Percentiles rank a stretch among this genome's conserved stretches.
Conservation (phyloP, 2,329 filamentous ascomycete genomes). For the Rugonectria rugulosa region DNA sequence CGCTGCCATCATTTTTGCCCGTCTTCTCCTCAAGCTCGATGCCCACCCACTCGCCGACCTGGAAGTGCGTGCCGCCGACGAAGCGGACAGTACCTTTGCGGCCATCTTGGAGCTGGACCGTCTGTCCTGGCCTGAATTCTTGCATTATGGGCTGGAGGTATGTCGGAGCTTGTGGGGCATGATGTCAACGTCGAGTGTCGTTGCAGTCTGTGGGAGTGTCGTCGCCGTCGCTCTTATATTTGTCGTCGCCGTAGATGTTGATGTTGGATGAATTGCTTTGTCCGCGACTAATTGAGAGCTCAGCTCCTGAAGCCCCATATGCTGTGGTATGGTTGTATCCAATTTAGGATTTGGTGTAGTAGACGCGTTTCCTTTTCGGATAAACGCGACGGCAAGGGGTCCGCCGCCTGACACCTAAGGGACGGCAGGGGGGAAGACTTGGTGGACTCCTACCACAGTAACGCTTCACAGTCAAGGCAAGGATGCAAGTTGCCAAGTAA, state of each 20-base stretch:
- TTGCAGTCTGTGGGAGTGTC: neutral
- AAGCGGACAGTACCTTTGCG: constrained; percentile 82
- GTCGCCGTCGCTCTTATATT: constrained; percentile 5
- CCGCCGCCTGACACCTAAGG: too few species aligned
- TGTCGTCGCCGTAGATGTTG: constrained; percentile 9
- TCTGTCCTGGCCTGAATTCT: constrained; percentile 72
- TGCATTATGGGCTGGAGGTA: constrained; percentile 54
- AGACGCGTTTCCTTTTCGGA: constrained; percentile 37
- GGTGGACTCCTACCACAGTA: too few species aligned
- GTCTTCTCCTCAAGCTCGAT: constrained; percentile 82
- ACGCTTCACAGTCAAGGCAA: too few species aligned
- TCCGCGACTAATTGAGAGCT: constrained; percentile 9
- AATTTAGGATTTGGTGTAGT: neutral
- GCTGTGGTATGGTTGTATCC: constrained; percentile 9
- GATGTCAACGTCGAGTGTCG: constrained; percentile 33
- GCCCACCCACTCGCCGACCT: constrained; percentile 85
- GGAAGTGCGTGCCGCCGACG: constrained; percentile 80
- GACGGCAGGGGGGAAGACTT: too few species aligned
- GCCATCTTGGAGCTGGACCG: constrained; percentile 80
- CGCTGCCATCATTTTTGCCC: constrained; percentile 94
- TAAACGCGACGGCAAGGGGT: constrained; percentile 39
- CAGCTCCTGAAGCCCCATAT: constrained; percentile 29
- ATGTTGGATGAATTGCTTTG: constrained; percentile 10
- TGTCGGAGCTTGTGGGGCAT: constrained; percentile 42
- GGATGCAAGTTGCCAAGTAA: too few species aligned